Conservation (phyloP, 2,329 filamentous ascomycete genomes). For the Cytospora leucostoma region DNA sequence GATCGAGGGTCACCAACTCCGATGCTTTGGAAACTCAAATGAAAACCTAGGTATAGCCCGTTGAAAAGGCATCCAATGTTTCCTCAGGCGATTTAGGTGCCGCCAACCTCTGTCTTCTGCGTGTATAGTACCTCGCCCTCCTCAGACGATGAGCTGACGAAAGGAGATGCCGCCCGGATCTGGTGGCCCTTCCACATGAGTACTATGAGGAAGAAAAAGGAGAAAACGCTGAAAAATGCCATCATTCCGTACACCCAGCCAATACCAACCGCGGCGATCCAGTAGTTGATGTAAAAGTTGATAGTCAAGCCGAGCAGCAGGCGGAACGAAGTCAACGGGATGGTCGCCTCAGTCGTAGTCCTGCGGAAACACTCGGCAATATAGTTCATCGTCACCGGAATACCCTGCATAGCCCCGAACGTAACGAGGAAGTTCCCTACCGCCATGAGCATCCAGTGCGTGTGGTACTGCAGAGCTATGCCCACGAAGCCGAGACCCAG, state of each 20-base stretch:
- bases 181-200: constrained; percentile 36
- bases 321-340: constrained; percentile 38
- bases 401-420: constrained; percentile 37
- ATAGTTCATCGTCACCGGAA: constrained; percentile 39
- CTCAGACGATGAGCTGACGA: constrained; percentile 25
- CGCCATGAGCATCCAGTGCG: constrained; percentile 43
- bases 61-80: too few relatives aligned
- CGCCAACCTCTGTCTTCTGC: neutral
- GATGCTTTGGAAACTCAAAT: neutral
- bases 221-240: constrained; percentile 40
- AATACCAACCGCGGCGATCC: constrained; percentile 39
- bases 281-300: constrained; percentile 43
- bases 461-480: constrained; percentile 42
- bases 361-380: constrained; percentile 39
- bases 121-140: constrained; percentile 22
- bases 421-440: constrained; percentile 44
- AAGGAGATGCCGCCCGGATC: constrained; percentile 27
- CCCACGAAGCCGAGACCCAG: constrained; percentile 42
- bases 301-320: constrained; percentile 42
- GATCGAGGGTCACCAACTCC: too few relatives aligned
- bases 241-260: constrained; percentile 46
- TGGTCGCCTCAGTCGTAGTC: constrained; percentile 40
- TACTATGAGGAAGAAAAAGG: constrained; percentile 33
- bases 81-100: neutral
- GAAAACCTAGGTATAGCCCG: neutral